Base-by-base conservation (phyloP, 306 rosid genomes). In the Citrullus amarus region DNA sequence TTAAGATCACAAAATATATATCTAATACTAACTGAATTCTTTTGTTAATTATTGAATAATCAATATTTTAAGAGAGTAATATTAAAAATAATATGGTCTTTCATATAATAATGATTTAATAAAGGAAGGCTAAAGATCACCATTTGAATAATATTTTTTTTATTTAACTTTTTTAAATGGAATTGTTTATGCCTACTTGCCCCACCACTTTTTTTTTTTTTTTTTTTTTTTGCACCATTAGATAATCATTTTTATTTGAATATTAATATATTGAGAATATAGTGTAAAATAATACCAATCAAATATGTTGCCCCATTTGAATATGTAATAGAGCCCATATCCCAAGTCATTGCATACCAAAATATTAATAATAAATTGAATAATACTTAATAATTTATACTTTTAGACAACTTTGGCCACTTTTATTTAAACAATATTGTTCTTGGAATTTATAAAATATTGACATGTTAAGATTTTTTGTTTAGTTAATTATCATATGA, bases 241-340 rank as follows among this genome's bases (percentile, higher is more conserved):
- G 15, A 73, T 73, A 73, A 51, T 73, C 8, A 30, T 16, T 50
- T 73, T 73, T 73, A 73, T 73, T 73, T 30, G 14, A 73, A 73
- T 73, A 73, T 51, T 48, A 73, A 30, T 73, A 73, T 73, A 28
- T 51, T 51, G 15, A 73, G 44, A 73, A 50, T 51, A 51, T 73
- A 73, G 34, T 50, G 9, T 73, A 73, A 73, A 28, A 22, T 51
- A 50, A 50, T 73, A 15, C 3, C 16, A 73, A 73, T 73, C 51
- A 73, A 73, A 73, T 73, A 72, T 72, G 28, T 50, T 72, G 8
- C 76, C 16, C 44, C 57, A 50, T 72, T 72, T 72, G 77, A 72
- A 48, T 50, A 15, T 73, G 60, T 14, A 73, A 30, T 8, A 8
- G 32, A 48, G 43, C 59, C 77, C 77, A 51, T 73, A 51, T 73